Evolutionary conservation across 768 basidiomycete genomes (phyloP).

Genomic region (Suillus clintonianus): DNA sequence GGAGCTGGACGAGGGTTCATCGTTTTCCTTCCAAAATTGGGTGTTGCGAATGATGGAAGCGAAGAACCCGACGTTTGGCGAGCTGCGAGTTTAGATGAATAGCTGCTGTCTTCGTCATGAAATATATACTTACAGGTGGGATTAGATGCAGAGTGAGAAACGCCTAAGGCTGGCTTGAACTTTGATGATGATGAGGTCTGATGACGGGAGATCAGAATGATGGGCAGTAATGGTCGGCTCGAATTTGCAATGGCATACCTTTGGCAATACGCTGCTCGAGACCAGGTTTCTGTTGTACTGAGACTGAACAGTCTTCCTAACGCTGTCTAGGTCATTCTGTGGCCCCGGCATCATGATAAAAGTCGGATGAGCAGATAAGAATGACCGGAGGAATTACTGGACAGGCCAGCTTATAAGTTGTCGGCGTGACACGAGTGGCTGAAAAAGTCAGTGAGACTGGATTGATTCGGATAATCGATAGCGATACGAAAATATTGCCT

Average conservation of each 20-base stretch:
- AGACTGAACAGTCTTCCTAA: background rate
- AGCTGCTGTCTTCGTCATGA: background rate
- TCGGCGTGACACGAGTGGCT: slow-evolving; percentile 8
- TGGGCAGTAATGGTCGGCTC: too few relatives aligned
- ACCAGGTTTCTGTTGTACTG: slow-evolving; percentile 1
- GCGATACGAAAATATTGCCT: background rate
- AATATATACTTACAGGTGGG: background rate
- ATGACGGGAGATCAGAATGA: background rate
- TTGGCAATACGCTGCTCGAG: slow-evolving; percentile 1
- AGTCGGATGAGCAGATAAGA: background rate
- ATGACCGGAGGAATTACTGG: background rate
- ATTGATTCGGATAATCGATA: slow-evolving; percentile 2
- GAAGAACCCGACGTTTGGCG: slow-evolving; percentile 21
- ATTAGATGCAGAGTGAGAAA: slow-evolving; percentile 2
- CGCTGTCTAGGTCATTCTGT: background rate
- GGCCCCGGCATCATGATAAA: background rate
- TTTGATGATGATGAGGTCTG: slow-evolving; percentile 31
- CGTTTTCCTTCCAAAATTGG: slow-evolving; percentile 39
- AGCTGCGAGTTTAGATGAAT: slow-evolving; percentile 13
- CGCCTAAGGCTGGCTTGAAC: slow-evolving; percentile 45
- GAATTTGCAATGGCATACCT: background rate
- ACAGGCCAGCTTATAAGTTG: background rate
- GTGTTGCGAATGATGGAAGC: slow-evolving; percentile 47
- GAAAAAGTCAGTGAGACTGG: background rate
- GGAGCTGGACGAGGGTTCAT: background rate